phyloP scores from a whole-genome alignment of 2,329 filamentous ascomycete species.

The Penicillium sp. region DNA sequence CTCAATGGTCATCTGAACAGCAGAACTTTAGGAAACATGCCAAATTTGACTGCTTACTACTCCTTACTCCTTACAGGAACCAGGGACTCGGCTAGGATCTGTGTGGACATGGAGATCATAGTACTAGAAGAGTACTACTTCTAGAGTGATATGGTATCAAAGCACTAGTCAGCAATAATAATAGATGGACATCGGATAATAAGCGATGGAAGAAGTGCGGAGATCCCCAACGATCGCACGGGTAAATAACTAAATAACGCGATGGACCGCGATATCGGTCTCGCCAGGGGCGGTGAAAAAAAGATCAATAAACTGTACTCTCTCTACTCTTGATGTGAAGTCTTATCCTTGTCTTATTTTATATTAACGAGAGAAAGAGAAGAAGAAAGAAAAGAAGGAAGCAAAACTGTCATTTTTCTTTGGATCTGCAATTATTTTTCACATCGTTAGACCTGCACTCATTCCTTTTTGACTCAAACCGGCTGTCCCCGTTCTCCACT shows the following conservation, averaged over 20 bases:
- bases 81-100: background rate
- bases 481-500: constrained; percentile 19
- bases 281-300: constrained; percentile 15
- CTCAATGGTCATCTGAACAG: constrained; percentile 10
- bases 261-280: background rate
- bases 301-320: constrained; percentile 5
- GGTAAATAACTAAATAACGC: constrained; percentile 23
- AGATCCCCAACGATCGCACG: constrained; percentile 12
- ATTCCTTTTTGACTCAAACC: constrained; percentile 22
- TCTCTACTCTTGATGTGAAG: background rate
- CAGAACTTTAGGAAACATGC: background rate
- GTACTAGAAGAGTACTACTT: background rate
- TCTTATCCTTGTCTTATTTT: background rate
- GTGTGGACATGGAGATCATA: background rate
- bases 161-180: background rate
- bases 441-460: constrained; percentile 7
- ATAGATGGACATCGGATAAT: background rate
- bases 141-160: background rate
- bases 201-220: background rate
- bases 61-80: background rate
- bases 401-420: background rate
- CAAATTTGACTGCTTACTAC: constrained; percentile 12
- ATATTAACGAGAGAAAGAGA: background rate
- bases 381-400: background rate
- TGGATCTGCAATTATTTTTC: constrained; percentile 6